Base-by-base conservation (phyloP, 345 rosid genomes). In the Turritis glabra region DNA sequence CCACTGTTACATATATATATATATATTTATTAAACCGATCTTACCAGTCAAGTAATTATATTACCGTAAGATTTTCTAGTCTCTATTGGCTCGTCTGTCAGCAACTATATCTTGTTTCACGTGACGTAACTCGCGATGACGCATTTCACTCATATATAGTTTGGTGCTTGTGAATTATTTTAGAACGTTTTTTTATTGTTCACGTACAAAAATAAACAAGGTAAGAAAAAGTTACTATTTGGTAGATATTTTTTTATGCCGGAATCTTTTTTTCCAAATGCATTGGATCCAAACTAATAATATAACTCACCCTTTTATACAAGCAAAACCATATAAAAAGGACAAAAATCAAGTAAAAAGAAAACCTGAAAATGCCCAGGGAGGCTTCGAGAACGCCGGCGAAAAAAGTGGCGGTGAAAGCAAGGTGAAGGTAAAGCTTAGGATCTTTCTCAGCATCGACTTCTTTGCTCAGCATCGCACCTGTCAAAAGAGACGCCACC, bases 371-470 rank as follows among this genome's bases (percentile, higher is more conserved):
- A 71, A 95, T 68, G 78, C 99, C 98, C 2, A 95, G 92, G 46
- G 94, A 77, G 64, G 97, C 90, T 80, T 95, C 89, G 77, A 95
- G 74, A 40, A 85, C 76, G 32, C 99, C 99, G 37, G 99, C 85
- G 67, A 92, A 88, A 82, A 95, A 87, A 21, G 98, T 92, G 41
- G 98, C 89, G 2, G 96, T 89, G 64, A 95, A 81, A 62, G 86
- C 96, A 46, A 95, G 75, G 58, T 87, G 92, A 40, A 95, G 81
- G 48, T 88, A 95, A 53, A 84, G 89, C 74, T 81, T 79, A 27
- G 94, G 88, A 68, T 85, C 71, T 67, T 87, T 84, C 13, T 48
- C 79, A 40, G 89, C 92, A 32, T 77, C 88, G 7, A 90, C 95
- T 47, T 78, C 93, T 71, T 80, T 85, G 47, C 99, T 84, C 18